These are phyloP conservation scores for Allodekkera sacchari DNA, from an alignment of 805 yeast genomes.

Conservation along the genomic window DNA sequence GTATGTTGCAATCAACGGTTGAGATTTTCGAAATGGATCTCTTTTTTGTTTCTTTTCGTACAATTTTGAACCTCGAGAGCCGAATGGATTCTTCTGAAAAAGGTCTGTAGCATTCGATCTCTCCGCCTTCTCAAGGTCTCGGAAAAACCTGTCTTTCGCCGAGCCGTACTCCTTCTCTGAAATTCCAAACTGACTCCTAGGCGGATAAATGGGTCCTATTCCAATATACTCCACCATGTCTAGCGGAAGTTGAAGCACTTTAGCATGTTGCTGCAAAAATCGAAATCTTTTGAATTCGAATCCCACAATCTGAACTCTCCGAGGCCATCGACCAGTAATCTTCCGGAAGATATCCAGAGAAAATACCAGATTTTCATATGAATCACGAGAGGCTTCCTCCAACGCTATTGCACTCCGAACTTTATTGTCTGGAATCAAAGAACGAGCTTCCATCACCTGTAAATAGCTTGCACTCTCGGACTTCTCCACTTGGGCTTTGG, in stretches of 20 bases:
- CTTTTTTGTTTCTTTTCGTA: conserved; percentile 40
- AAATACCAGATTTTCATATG: conserved; percentile 68
- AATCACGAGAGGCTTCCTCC: conserved; percentile 74
- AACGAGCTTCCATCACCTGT: conserved; percentile 32
- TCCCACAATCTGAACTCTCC: conserved; percentile 50
- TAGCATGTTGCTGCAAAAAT: conserved; percentile 46
- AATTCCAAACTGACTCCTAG: conserved; percentile 3
- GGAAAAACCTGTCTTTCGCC: conserved; percentile 31
- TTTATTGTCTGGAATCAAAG: conserved; percentile 3
- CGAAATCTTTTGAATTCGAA: conserved; percentile 65
- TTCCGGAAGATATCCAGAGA: conserved; percentile 48
- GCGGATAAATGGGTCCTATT: conserved; percentile 43
- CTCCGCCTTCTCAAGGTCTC: conserved; percentile 42
- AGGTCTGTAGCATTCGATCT: conserved; percentile 41
- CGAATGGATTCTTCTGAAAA: conserved; percentile 52
- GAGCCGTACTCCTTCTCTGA: conserved; percentile 8
- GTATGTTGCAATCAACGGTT: neutral
- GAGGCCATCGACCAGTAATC: conserved; percentile 39
- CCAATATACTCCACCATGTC: conserved; percentile 42
- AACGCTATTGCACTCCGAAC: conserved; percentile 28
- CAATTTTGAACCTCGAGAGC: conserved; percentile 34
- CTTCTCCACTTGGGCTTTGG: conserved; percentile 47
- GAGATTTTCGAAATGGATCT: conserved; percentile 38
- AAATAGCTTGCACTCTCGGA: conserved; percentile 51
- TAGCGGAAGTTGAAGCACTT: conserved; percentile 37